Base-by-base conservation (phyloP, 148 eudicot genomes). In the Spergularia bocconei region DNA sequence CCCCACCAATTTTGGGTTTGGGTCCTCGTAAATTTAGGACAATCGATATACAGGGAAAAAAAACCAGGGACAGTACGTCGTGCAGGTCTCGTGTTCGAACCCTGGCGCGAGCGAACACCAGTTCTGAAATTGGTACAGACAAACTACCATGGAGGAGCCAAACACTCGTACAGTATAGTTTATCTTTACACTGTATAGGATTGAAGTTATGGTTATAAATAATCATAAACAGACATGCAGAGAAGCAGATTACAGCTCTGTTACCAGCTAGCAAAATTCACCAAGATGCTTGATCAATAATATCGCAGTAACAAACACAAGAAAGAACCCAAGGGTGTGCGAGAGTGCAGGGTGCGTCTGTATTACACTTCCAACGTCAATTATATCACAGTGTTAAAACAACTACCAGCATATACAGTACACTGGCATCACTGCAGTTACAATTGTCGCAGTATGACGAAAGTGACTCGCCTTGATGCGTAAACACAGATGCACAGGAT, bases 21-120 rank as follows among this genome's bases (percentile, higher is more conserved):
- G 64, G 61, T 69, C 67, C 74, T 29, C 23, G 62, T 67, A 61
- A 71, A 63, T 55, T 33, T 56, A 73, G 54, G 44, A 8, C 61
- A 41, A 77, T 13, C n/a, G 5, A 60, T 7, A 25, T 36, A 25
- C 21, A 33, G 47, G 2, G 19, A 53, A 17, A 53, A 62, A n/a
- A 20, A 15, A 50, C 16, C 16, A 17, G 48, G 14, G 6, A 6
- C 63, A 57, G 57, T 29, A 29, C 4, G 36, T 29, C 36, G 36
- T 29, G 36, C 29, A 54, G 25, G 21, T 48, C 63, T 66, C 38
- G 52, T 12, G 62, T 66, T 60, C 11, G 50, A 75, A 47, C 72
- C 67, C 67, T 50, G 73, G 74, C 41, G 41, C 51, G 8, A 47
- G 66, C 58, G 23, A 56, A 7, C 55, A 69, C 70, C 70, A 72